These are phyloP conservation scores for Ogataea zsoltii DNA, from an alignment of 805 yeast species.

Conservation along the genomic window DNA sequence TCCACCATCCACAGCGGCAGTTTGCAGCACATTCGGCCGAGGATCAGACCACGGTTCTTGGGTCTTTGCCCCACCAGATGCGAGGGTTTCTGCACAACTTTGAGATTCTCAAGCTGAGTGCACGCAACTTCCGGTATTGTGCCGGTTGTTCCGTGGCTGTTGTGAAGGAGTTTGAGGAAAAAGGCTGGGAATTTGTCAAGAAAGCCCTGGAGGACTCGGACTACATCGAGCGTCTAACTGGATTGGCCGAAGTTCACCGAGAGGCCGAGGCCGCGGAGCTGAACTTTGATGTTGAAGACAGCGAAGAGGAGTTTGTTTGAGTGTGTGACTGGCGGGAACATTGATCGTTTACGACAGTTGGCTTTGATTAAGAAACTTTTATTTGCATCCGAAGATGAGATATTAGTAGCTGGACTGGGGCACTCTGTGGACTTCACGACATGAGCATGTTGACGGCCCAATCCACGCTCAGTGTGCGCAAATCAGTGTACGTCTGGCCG, in stretches of 20 bases:
- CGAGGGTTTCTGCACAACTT: slow-evolving; percentile 80
- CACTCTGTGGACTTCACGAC: too few relatives aligned
- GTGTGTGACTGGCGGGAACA: too few relatives aligned
- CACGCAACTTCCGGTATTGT: slow-evolving; percentile 76
- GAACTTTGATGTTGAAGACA: slow-evolving; percentile 41
- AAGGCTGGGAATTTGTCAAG: slow-evolving; percentile 82
- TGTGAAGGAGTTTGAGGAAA: slow-evolving; percentile 45
- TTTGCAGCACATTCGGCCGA: slow-evolving; percentile 37
- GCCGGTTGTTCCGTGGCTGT: slow-evolving; percentile 81
- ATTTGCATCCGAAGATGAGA: too few relatives aligned
- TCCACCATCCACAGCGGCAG: slow-evolving; percentile 63
- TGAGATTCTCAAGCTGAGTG: slow-evolving; percentile 60
- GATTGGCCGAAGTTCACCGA: slow-evolving; percentile 70
- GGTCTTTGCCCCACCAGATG: slow-evolving; percentile 84
- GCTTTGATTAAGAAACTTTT: too few relatives aligned
- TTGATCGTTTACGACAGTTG: too few relatives aligned
- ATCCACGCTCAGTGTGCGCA: slow-evolving; percentile 84
- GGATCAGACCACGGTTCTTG: slow-evolving; percentile 46
- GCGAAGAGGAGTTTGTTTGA: slow-evolving; percentile 34
- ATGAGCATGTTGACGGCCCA: slow-evolving; percentile 89
- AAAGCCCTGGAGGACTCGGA: slow-evolving; percentile 64
- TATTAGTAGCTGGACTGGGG: background rate
- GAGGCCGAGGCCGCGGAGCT: slow-evolving; percentile 59
- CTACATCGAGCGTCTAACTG: slow-evolving; percentile 76
- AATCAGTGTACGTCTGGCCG: slow-evolving; percentile 95